Evolutionary conservation across 805 yeast genomes (phyloP), one percentile per base, ranked within the genome.

Genomic region (Teunomyces tritomae): DNA sequence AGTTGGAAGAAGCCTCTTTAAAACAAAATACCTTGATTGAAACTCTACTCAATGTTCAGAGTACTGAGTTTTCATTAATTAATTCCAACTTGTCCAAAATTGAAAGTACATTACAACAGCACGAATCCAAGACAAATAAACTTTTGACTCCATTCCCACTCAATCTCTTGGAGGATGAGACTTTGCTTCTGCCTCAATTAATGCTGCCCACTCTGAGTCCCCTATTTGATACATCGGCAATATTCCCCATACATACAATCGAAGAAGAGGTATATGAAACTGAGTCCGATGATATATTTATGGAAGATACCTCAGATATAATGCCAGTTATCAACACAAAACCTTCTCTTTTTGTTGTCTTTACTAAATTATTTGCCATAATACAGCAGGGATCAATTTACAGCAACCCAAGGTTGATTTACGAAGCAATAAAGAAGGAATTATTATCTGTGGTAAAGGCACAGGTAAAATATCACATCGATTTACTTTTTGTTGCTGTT

Each of bases 21-120:
- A 39, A 45, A 16, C 55, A 54, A 17, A 45, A 48, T 29, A 37
- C 44, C 24, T 13, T 52, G 17, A 49, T 56, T 16, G 48, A 53
- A 32, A 44, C 39, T 13, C 34, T 55, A 26, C 43, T 45, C 14
- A 47, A 43, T 11, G 39, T 32, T 4, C 58, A 55, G 13, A 45
- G 44, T 30, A 30, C 46, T 14, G 51, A 53, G 29, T 44, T 55
- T 28, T 17, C 47, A 2, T 42, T 46, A n/a, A 47, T 55, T 11
- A 48, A 47, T 14, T 39, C 34, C 6, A 30, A 48, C 24, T 28
- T 55, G 17, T 28, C 34, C 8, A 51, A 47, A n/a, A 32, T 56
- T 17, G 54, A 54, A 30, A 42, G 41, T 13, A 24, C 47, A 3
- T 24, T 49, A 10, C 28, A 10, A 42, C 28, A 40, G 8, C 34